Evolutionary conservation across 768 basidiomycete genomes (phyloP).

Genomic region (Termitomyces sp.): DNA sequence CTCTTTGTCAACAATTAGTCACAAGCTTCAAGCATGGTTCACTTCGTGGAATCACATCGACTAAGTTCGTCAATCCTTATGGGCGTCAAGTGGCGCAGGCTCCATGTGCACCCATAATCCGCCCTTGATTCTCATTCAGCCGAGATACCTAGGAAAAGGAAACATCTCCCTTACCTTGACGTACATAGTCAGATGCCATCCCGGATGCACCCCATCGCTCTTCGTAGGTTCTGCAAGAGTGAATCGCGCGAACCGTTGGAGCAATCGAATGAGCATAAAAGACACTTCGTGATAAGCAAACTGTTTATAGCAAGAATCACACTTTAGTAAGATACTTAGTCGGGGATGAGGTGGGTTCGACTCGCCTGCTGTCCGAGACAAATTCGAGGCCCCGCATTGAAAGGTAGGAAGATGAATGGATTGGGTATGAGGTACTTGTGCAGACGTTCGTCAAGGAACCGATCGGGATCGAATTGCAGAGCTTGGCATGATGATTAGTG

Average conservation of each 20-base stretch:
- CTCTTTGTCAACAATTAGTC: no score
- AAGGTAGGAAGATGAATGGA: constrained; percentile 53
- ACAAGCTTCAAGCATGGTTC: neutral
- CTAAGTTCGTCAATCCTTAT: neutral
- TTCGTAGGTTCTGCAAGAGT: constrained; percentile 39
- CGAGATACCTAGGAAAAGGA: neutral
- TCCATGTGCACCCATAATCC: constrained; percentile 33
- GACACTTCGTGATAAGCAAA: constrained; percentile 66
- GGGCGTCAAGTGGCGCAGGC: constrained; percentile 13
- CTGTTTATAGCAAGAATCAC: constrained; percentile 21
- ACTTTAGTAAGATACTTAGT: neutral
- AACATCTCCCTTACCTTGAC: constrained; percentile 27
- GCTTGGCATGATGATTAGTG: constrained; percentile 27
- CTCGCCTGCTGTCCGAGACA: constrained; percentile 45
- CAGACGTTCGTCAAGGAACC: constrained; percentile 59
- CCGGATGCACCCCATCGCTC: constrained; percentile 40
- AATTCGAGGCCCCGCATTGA: constrained; percentile 49
- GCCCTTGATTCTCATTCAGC: constrained; percentile 16
- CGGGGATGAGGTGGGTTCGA: neutral
- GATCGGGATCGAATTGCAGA: constrained; percentile 58
- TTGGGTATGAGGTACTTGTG: constrained; percentile 51
- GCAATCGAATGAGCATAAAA: constrained; percentile 55
- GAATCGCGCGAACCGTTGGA: constrained; percentile 50
- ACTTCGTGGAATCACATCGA: neutral
- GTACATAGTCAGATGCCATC: constrained; percentile 51